These are phyloP conservation scores for Penicillium sp. DNA, from an alignment of 2,329 filamentous ascomycete genomes.

Conservation along the genomic window DNA sequence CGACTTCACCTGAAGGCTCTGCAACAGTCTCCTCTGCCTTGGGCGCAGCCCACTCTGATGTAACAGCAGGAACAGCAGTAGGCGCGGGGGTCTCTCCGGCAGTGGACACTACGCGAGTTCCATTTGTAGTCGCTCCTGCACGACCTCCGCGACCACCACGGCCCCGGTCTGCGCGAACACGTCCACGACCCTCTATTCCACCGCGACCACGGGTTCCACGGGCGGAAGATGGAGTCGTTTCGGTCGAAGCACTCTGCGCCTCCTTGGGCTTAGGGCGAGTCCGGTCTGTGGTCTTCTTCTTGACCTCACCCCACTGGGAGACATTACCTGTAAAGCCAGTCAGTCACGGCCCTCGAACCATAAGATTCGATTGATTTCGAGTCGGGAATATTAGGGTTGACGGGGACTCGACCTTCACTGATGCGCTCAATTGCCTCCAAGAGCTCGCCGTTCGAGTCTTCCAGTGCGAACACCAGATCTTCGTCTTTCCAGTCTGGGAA, in stretches of 20 bases:
- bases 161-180: slow-evolving; percentile 49
- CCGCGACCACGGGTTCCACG: slow-evolving; percentile 48
- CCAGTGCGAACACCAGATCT: slow-evolving; percentile 86
- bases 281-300: slow-evolving; percentile 51
- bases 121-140: slow-evolving; percentile 41
- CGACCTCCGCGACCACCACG: slow-evolving; percentile 49
- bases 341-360: slow-evolving; percentile 10
- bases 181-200: slow-evolving; percentile 46
- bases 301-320: slow-evolving; percentile 53
- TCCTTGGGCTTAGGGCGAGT: slow-evolving; percentile 49
- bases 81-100: slow-evolving; percentile 23
- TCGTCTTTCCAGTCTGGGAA: slow-evolving; percentile 95
- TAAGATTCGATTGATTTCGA: not conserved
- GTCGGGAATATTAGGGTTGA: not conserved
- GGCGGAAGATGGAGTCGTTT: slow-evolving; percentile 33
- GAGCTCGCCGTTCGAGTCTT: slow-evolving; percentile 62
- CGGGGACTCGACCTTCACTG: slow-evolving; percentile 44
- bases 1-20: slow-evolving; percentile 24
- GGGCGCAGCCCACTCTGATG: slow-evolving; percentile 2
- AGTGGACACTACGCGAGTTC: slow-evolving; percentile 35
- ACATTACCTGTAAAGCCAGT: slow-evolving; percentile 43
- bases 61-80: slow-evolving; percentile 8
- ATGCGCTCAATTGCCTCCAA: slow-evolving; percentile 52
- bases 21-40: slow-evolving; percentile 21
- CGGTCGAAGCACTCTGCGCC: slow-evolving; percentile 33